A percentile compares a stretch with the other conserved stretches of the same genome.
phyloP scores from a whole-genome alignment of 306 rosid species.

The Glycine soja region DNA sequence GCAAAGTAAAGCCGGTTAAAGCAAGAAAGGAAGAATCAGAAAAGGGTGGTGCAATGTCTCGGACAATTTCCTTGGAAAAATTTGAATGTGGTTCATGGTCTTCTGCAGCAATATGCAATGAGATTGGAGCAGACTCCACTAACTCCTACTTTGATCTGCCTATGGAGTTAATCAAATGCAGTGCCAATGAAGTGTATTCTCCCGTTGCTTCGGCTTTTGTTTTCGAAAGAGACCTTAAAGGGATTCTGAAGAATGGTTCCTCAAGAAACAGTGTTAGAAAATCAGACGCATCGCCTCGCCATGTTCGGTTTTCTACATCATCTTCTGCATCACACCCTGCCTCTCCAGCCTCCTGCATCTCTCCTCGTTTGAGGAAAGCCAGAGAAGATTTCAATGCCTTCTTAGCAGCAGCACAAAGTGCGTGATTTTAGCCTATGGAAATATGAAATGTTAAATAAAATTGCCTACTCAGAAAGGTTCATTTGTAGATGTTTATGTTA shows the following conservation, averaged over 20 bases:
- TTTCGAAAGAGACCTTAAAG: slow-evolving; percentile 65
- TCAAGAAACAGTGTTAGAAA: slow-evolving; percentile 55
- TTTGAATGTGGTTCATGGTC: slow-evolving; percentile 99
- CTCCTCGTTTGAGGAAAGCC: slow-evolving; percentile 74
- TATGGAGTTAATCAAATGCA: slow-evolving; percentile 64
- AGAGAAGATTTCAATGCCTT: slow-evolving; percentile 81
- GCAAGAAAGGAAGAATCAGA: slow-evolving; percentile 53
- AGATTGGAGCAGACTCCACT: slow-evolving; percentile 57
- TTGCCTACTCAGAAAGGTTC: slow-evolving; percentile 12
- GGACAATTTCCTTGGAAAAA: slow-evolving; percentile 81
- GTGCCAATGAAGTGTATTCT: slow-evolving; percentile 59
- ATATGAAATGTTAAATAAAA: neutral
- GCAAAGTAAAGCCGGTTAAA: slow-evolving; percentile 61
- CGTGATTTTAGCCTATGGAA: slow-evolving; percentile 40
- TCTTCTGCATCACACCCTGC: slow-evolving; percentile 62
- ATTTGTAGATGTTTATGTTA: slow-evolving; percentile 2
- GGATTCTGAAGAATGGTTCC: slow-evolving; percentile 65
- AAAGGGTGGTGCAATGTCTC: slow-evolving; percentile 53
- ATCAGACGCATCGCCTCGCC: slow-evolving; percentile 64
- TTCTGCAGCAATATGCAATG: slow-evolving; percentile 59
- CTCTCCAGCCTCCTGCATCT: slow-evolving; percentile 67
- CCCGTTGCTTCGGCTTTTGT: slow-evolving; percentile 59
- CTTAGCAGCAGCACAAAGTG: slow-evolving; percentile 77
- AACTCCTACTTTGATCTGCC: slow-evolving; percentile 82
- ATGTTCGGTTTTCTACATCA: slow-evolving; percentile 71